Evolutionary conservation across 495 filamentous ascomycete species (phyloP), one percentile per base, ranked within the genome.

Genomic region (Alectoria sarmentosa): DNA sequence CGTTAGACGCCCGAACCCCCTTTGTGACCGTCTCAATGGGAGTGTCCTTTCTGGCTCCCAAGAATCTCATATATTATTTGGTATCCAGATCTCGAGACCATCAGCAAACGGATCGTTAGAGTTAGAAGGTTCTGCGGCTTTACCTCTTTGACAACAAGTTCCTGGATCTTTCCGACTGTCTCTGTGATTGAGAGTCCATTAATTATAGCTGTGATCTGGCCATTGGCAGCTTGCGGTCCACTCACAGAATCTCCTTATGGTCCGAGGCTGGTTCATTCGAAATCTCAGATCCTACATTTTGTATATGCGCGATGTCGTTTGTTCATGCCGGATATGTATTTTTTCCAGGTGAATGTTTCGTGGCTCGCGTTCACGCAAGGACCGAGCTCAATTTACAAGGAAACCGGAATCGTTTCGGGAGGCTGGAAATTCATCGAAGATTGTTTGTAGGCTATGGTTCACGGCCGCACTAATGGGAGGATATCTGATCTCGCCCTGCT

Each of bases 391-490:
- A 37, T 30, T 56, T 21, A 56, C 42, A 36, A 54, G 39, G 52
- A 46, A 30, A 36, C 34, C 39, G 23, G 30, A 57, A 39, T 30
- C 39, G 10, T 36, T 58, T 41, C 38, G 39, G 46, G 30, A 58
- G 38, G 23, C 61, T 21, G 38, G 38, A 15, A 1, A 15, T 14
- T 44, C 15, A 34, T 42, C 58, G 41, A 34, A 58, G 28, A 48
- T 30, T 21, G 19, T 44, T 58, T 46, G 38, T 37, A 58, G 38
- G 44, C 52, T 42, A 41, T 26, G 41, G 1, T 38, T 60, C 37
- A 23, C 26, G 55, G 46, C 63, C 23, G 42, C 42, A 64, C 48
- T 49, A 44, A 41, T 30, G 56, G 44, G 63, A 65, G 56, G 63
- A 15, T 59, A 2, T 49, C 37, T 63, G 38, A 44, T 60, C 63